Base-by-base conservation (phyloP, 371 early-diverging fungal species). In the Apophysomyces sp. region DNA sequence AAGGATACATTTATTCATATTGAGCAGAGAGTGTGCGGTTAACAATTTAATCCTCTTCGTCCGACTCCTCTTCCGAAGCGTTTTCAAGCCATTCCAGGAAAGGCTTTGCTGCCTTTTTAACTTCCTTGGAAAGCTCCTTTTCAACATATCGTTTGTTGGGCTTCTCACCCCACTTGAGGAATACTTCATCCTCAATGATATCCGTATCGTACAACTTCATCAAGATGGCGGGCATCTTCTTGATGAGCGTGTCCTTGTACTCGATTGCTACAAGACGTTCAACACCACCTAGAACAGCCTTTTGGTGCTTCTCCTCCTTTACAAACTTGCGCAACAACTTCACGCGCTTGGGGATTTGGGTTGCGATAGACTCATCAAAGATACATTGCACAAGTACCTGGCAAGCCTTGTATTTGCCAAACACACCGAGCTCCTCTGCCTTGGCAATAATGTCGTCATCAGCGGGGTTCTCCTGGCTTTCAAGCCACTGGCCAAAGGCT, bases 201-300 rank as follows among this genome's bases (percentile, higher is more conserved):
- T 98, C 98, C 55, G 80, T 86, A 58, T 97, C 93, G 69, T 95
- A 98, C 52, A 96, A 77, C 29, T 85, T 87, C 89, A 94, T 93
- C 72, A 98, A 81, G 56, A 96, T 87, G 27, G 84, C 65, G 16
- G 94, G 86, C 11, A 89, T 81, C 79, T 93, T 92, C 65, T 85
- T 69, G 63, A 94, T 66, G 39, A 95, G 81, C 62, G 69, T 69
- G 26, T 84, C 85, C 58, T 86, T 82, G 71, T 89, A 78, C 6
- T 72, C 77, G 29, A 87, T 76, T 44, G 88, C 89, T 32, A 97
- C 83, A 21, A 96, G 81, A 57, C 94, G 88, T 74, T 97, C 98
- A 63, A 98, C 82, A 28, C 97, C 97, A 67, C 97, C 98, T 8
- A 98, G 74, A 27, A 95, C 72, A 8, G 90, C 90, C 74, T 90